Evolutionary conservation across 2,329 filamentous ascomycete genomes (phyloP).

Genomic region (Stagonosporopsis cucurbitacearum): DNA sequence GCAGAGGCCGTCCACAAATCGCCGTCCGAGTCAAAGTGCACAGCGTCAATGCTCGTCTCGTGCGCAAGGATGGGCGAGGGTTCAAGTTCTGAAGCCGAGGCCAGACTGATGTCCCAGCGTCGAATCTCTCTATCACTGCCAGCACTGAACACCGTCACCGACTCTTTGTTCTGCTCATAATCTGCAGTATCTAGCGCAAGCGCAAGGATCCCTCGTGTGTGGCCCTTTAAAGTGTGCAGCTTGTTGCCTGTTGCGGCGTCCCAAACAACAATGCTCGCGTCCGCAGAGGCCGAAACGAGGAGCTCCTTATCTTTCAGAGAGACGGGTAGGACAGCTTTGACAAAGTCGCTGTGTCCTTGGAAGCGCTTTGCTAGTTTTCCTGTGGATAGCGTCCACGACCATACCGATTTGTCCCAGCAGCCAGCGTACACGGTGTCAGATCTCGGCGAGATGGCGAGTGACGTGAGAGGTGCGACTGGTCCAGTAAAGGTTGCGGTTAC

Average conservation of each 20-base stretch:
- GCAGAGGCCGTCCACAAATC: slow-evolving; percentile 94
- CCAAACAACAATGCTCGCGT: slow-evolving; percentile 72
- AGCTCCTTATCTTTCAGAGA: slow-evolving; percentile 66
- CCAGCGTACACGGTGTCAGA: slow-evolving; percentile 75
- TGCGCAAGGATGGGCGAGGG: slow-evolving; percentile 73
- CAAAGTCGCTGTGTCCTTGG: slow-evolving; percentile 85
- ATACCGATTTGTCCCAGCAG: slow-evolving; percentile 92
- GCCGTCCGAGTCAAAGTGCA: slow-evolving; percentile 73
- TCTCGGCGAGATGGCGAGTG: slow-evolving; percentile 38
- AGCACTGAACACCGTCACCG: slow-evolving; percentile 73
- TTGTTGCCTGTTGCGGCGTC: slow-evolving; percentile 71
- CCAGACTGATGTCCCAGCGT: slow-evolving; percentile 67
- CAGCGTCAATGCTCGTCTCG: slow-evolving; percentile 86
- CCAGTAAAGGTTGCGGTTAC: slow-evolving; percentile 67
- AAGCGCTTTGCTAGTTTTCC: slow-evolving; percentile 61
- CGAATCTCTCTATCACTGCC: slow-evolving; percentile 71
- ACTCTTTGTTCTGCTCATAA: slow-evolving; percentile 30
- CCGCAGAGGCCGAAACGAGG: slow-evolving; percentile 56
- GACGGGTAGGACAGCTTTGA: slow-evolving; percentile 76
- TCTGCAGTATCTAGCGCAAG: slow-evolving; percentile 73
- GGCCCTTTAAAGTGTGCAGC: slow-evolving; percentile 79
- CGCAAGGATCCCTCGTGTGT: slow-evolving; percentile 78
- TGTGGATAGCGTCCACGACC: slow-evolving; percentile 72
- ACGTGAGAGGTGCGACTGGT: slow-evolving; percentile 73
- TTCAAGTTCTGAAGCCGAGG: slow-evolving; percentile 35